Percentiles rank a stretch among this genome's conserved stretches.
Conservation (phyloP, 2,329 filamentous ascomycete species). For the Fusarium irregulare region DNA sequence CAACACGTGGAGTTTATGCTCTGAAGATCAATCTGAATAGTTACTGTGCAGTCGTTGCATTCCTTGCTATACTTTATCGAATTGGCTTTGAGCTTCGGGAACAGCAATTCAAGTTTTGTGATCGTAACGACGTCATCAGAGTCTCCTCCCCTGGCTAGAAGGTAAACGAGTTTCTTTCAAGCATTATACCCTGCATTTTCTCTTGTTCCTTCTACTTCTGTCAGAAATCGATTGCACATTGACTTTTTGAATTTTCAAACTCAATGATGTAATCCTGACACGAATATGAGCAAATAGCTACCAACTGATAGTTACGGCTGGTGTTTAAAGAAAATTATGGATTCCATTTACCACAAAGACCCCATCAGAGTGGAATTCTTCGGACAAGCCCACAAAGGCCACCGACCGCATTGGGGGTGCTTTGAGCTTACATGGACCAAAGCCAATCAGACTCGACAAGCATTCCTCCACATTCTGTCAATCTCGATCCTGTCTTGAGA, state of each 20-base stretch:
- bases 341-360: constrained; percentile 13
- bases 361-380: constrained; percentile 34
- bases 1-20: constrained; percentile 25
- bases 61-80: neutral
- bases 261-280: constrained; percentile 26
- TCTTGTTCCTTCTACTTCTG: neutral
- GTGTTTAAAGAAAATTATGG: constrained; percentile 12
- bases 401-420: constrained; percentile 14
- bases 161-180: constrained; percentile 1
- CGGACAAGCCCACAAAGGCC: constrained; percentile 13
- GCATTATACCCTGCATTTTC: constrained; percentile 1
- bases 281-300: neutral
- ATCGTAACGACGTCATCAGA: constrained; percentile 40
- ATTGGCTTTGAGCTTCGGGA: neutral
- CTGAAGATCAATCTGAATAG: constrained; percentile 1
- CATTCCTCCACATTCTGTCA: constrained; percentile 37
- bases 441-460: constrained; percentile 36
- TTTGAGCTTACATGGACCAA: constrained; percentile 36
- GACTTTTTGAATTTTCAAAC: neutral
- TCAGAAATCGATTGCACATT: constrained; percentile 6
- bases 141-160: neutral
- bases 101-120: constrained; percentile 14
- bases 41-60: neutral
- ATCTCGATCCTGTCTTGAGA: constrained; percentile 41
- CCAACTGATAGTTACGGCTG: neutral